Conservation (phyloP, 371 early-diverging fungal genomes). For the Nematocida sp. region DNA sequence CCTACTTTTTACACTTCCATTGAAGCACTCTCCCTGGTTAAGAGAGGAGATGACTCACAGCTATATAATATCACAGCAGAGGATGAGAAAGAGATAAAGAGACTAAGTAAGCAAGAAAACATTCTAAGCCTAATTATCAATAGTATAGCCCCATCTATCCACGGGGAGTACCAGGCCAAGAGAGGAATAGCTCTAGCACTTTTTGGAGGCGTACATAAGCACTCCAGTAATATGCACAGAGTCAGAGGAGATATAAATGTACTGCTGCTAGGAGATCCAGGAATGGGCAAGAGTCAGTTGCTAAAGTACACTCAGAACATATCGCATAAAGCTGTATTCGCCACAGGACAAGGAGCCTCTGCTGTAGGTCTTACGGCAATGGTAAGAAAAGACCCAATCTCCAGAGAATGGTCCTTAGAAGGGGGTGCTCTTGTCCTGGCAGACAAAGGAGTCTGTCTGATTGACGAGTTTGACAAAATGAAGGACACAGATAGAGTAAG, state of each 20-base stretch:
- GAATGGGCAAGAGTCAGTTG: constrained; percentile 96
- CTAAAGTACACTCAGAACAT: constrained; percentile 90
- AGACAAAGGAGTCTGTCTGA: constrained; percentile 89
- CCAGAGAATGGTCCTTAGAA: constrained; percentile 95
- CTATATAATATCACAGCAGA: constrained; percentile 78
- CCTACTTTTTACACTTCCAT: constrained; percentile 90
- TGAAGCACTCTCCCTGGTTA: constrained; percentile 81
- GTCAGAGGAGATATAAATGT: constrained; percentile 98
- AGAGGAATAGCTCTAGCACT: constrained; percentile 83
- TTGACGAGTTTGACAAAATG: constrained; percentile 99
- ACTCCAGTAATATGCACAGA: constrained; percentile 70
- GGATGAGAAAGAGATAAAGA: constrained; percentile 74
- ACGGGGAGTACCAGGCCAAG: constrained; percentile 94
- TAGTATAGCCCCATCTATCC: constrained; percentile 94
- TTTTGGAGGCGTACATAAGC: constrained; percentile 91
- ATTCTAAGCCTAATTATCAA: constrained; percentile 79
- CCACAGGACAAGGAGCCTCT: constrained; percentile 96
- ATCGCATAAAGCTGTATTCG: constrained; percentile 85
- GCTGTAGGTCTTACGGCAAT: constrained; percentile 97
- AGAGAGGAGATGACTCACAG: constrained; percentile 77
- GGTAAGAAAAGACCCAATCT: constrained; percentile 86
- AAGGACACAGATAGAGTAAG: constrained; percentile 82
- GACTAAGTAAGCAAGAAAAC: constrained; percentile 71
- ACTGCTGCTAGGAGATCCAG: constrained; percentile 94
- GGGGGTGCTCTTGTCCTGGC: constrained; percentile 97